phyloP scores from a whole-genome alignment of 2,329 filamentous ascomycete species.

The Phyllosticta citriasiana region DNA sequence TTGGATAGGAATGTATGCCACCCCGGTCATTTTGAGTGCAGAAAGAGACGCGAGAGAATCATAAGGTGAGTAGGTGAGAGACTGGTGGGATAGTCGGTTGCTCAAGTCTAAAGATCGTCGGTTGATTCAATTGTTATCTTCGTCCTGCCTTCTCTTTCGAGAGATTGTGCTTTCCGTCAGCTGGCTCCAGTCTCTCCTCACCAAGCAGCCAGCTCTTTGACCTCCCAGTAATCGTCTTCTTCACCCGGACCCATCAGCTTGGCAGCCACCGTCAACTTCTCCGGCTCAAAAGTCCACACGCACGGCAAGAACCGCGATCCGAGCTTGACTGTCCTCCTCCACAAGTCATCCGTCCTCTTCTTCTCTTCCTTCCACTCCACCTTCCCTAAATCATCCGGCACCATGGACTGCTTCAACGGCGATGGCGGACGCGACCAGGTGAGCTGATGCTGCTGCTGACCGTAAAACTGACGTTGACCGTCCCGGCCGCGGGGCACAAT shows the following conservation, averaged over 20 bases:
- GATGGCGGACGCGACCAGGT: not conserved
- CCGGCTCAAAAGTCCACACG: conserved; percentile 23
- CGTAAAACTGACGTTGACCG: not conserved
- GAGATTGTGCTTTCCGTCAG: not conserved
- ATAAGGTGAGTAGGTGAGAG: not conserved
- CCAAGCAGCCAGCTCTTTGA: conserved; percentile 23
- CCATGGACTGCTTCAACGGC: conserved; percentile 6
- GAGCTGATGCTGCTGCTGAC: not conserved
- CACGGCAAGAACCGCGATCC: conserved; percentile 33
- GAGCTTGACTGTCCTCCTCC: conserved; percentile 29
- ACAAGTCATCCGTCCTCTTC: conserved; percentile 14
- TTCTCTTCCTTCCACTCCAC: not conserved
- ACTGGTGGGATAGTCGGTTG: not conserved
- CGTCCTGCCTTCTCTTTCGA: not conserved
- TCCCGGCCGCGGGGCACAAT: not conserved
- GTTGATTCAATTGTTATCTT: not conserved
- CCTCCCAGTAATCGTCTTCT: conserved; percentile 21
- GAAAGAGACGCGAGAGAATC: not conserved
- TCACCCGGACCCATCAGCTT: conserved; percentile 24
- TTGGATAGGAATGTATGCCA: not conserved
- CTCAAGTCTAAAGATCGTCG: not conserved
- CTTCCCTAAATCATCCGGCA: conserved; percentile 9
- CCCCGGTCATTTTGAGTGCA: not conserved
- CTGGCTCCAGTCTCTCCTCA: not conserved
- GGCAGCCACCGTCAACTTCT: conserved; percentile 20